Conservation (phyloP, 2,329 filamentous ascomycete genomes). For the Davidsoniella virescens region DNA sequence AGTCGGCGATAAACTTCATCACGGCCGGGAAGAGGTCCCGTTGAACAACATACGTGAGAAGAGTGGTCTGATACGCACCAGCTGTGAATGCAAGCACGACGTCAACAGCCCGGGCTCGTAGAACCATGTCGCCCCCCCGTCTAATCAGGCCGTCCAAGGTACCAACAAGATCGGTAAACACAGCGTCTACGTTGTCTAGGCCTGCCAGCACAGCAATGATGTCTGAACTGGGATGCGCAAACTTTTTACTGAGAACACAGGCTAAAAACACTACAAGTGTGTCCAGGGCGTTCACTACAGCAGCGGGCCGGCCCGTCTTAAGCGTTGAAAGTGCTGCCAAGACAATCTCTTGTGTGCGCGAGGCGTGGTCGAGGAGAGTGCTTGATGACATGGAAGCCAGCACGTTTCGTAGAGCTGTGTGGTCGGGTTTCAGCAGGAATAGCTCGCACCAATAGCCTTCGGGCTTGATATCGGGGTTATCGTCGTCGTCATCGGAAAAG, state of each 20-base stretch:
- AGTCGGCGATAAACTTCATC: conserved; percentile 55
- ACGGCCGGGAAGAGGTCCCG: conserved; percentile 84
- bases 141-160: conserved; percentile 71
- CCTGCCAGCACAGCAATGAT: conserved; percentile 78
- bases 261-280: conserved; percentile 81
- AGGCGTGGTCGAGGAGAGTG: conserved; percentile 60
- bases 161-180: conserved; percentile 78
- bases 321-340: conserved; percentile 15
- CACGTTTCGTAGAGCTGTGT: conserved; percentile 46
- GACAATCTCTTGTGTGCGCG: conserved; percentile 67
- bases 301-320: not conserved
- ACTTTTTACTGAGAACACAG: conserved; percentile 70
- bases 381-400: conserved; percentile 56
- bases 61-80: conserved; percentile 87
- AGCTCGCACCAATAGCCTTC: conserved; percentile 96
- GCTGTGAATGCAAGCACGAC: conserved; percentile 72
- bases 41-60: conserved; percentile 90
- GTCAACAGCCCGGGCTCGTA: conserved; percentile 50
- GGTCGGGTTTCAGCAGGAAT: conserved; percentile 76
- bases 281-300: conserved; percentile 19
- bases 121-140: conserved; percentile 35
- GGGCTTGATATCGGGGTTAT: conserved; percentile 51
- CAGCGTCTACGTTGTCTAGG: conserved; percentile 68
- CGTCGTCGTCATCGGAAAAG: conserved; percentile 39
- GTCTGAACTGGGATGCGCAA: conserved; percentile 88